Evolutionary conservation across 2,329 filamentous ascomycete species (phyloP).

Genomic region (Talaromyces pinophilus): DNA sequence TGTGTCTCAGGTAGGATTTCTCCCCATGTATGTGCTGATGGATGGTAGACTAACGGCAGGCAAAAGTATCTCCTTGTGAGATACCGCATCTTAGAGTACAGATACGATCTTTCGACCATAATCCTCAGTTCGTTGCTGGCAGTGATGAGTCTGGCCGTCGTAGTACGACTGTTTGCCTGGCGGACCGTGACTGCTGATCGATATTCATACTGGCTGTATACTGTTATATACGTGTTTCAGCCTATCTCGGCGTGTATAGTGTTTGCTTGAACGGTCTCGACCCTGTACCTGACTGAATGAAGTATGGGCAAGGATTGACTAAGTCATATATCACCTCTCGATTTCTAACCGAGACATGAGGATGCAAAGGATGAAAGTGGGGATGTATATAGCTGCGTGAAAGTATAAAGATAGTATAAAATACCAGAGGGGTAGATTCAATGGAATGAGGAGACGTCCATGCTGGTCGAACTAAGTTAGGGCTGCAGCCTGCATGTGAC

Average conservation of each 20-base stretch:
- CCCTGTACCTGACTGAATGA: background rate
- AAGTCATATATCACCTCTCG: background rate
- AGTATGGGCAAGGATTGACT: background rate
- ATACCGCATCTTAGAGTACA: conserved; percentile 20
- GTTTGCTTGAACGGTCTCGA: background rate
- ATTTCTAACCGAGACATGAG: background rate
- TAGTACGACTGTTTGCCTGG: conserved; percentile 17
- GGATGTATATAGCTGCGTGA: background rate
- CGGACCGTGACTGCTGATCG: conserved; percentile 16
- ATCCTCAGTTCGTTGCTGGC: conserved; percentile 13
- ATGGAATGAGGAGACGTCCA: background rate
- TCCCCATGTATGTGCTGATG: background rate
- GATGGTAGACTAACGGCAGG: background rate
- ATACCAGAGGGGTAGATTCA: background rate
- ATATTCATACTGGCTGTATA: conserved; percentile 20
- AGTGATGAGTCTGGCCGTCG: conserved; percentile 14
- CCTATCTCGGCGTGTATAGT: conserved; percentile 20
- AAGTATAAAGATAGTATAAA: background rate
- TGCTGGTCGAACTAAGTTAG: background rate
- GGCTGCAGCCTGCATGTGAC: background rate
- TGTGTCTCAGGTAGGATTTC: conserved; percentile 15
- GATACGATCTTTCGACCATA: conserved; percentile 17
- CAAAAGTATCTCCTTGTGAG: conserved; percentile 16
- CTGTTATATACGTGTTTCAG: conserved; percentile 20
- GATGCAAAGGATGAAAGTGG: background rate